A percentile compares a stretch with the other conserved stretches of the same genome.
phyloP scores from a whole-genome alignment of 2,329 filamentous ascomycete species.

The Colletotrichum simmondsii region DNA sequence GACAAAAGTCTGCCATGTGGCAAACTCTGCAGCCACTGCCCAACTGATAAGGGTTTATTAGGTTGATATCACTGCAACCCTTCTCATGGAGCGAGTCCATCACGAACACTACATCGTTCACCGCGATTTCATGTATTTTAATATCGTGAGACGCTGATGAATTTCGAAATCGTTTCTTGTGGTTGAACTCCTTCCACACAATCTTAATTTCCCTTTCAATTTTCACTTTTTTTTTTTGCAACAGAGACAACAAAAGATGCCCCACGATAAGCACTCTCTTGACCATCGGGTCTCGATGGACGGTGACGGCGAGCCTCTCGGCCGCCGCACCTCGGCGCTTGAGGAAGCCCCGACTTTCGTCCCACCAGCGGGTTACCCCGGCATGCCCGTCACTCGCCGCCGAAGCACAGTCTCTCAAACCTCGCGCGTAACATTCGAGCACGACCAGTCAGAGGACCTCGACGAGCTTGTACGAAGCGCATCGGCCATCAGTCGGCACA shows the following conservation, averaged over 20 bases:
- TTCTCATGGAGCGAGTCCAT: background rate
- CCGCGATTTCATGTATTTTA: background rate
- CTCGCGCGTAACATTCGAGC: conserved; percentile 13
- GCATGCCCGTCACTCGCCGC: conserved; percentile 14
- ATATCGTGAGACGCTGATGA: background rate
- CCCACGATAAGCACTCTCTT: background rate
- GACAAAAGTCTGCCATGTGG: conserved; percentile 15
- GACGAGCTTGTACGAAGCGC: conserved; percentile 20
- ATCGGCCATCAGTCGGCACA: conserved; percentile 13
- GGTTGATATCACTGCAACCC: conserved; percentile 8
- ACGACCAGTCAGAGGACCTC: conserved; percentile 12
- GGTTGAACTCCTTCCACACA: background rate
- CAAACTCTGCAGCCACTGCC: conserved; percentile 3
- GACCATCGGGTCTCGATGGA: conserved; percentile 15
- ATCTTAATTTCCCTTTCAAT: background rate
- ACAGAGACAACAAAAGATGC: conserved; percentile 3
- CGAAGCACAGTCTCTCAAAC: conserved; percentile 23
- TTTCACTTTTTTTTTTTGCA: background rate
- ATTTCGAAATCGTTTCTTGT: too few species aligned
- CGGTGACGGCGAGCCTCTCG: conserved; percentile 4
- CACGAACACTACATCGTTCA: background rate
- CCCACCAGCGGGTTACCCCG: conserved; percentile 14
- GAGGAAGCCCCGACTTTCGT: conserved; percentile 22
- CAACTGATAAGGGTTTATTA: conserved; percentile 9
- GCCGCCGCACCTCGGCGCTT: conserved; percentile 18